Evolutionary conservation across 2,329 filamentous ascomycete genomes (phyloP), one percentile per base, ranked within the genome.

Genomic region (Plectosphaerella sp.): DNA sequence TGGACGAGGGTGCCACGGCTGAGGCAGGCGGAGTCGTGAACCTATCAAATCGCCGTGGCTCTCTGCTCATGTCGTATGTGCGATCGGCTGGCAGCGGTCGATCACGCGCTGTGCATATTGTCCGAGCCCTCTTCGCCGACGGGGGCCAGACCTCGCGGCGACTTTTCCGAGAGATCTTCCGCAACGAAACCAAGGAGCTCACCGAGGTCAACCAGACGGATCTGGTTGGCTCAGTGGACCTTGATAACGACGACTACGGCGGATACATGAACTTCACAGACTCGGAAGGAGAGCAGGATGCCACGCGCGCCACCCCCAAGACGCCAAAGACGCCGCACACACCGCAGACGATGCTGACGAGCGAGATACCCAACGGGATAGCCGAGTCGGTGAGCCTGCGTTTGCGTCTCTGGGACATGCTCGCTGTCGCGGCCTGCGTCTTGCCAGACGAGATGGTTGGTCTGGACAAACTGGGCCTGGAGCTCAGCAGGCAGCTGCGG

Each of bases 111-210:
- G 77, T 77, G 52, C 76, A 79, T 35, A 78, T 91, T 11, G 72
- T 88, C 54, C 80, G 81, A 56, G 85, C 87, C 2, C 73, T 91
- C 6, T 79, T 91, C 50, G 84, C 87, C 0, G 83, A 87, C 58
- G 88, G 85, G 2, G 73, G 71, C 25, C 64, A 72, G n/a, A 67
- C 80, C 15, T 73, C 73, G 3, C 65, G 77, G 41, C 77, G 72
- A 1, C 73, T 80, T 8, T 91, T 84, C 60, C 74, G 73, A 3
- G 84, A 89, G 61, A 71, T 92, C 4, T 93, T 88, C 70, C 74
- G 78, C 20, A 80, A 82, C 49, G 89, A 92, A 67, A 80, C 79
- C 2, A 76, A 70, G 54, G 72, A 70, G 60, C 56, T 72, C 60
- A 61, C 58, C 45, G 70, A 69, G 49, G 62, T 67, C 22, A 66